phyloP scores from a whole-genome alignment of 495 filamentous ascomycete genomes.

The Friedmanniomyces endolithicus region DNA sequence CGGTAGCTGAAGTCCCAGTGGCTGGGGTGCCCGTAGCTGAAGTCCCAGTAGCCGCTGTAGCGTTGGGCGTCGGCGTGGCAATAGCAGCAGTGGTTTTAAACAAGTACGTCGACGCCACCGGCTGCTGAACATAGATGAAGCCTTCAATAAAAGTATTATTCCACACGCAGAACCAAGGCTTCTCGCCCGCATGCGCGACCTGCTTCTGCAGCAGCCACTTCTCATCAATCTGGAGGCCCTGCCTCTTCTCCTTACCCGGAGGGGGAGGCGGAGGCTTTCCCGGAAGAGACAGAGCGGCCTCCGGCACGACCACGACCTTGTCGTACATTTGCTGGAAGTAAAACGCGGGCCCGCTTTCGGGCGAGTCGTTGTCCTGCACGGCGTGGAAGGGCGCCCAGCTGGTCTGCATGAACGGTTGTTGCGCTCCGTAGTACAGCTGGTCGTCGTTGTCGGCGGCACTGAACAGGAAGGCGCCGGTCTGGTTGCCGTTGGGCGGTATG shows the following conservation, averaged over 20 bases:
- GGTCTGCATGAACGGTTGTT: constrained; percentile 40
- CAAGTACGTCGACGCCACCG: constrained; percentile 4
- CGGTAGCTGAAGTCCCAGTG: constrained; percentile 1
- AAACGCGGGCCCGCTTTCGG: constrained; percentile 57
- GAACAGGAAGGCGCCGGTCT: constrained; percentile 26
- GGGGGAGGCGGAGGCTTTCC: too few species aligned
- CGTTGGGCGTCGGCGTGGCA: constrained; percentile 41
- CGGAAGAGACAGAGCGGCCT: constrained; percentile 29
- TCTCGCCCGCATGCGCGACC: constrained; percentile 46
- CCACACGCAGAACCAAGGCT: constrained; percentile 83
- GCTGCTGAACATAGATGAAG: constrained; percentile 56
- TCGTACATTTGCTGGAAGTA: constrained; percentile 60
- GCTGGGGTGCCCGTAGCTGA: constrained; percentile 1
- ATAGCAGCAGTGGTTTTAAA: constrained; percentile 20
- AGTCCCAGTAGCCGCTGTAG: background rate
- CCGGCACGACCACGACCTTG: constrained; percentile 67
- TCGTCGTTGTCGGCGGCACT: constrained; percentile 2
- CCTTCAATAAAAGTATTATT: constrained; percentile 67
- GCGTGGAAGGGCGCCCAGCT: constrained; percentile 42
- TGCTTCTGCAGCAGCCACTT: constrained; percentile 20
- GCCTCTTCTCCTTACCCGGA: constrained; percentile 10
- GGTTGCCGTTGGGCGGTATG: constrained; percentile 31
- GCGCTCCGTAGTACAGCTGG: constrained; percentile 50
- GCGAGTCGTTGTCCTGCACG: constrained; percentile 52
- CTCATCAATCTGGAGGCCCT: background rate